These are phyloP conservation scores for Chlamydomonas sp. DNA, from an alignment of 139 green algal species.

Conservation along the genomic window DNA sequence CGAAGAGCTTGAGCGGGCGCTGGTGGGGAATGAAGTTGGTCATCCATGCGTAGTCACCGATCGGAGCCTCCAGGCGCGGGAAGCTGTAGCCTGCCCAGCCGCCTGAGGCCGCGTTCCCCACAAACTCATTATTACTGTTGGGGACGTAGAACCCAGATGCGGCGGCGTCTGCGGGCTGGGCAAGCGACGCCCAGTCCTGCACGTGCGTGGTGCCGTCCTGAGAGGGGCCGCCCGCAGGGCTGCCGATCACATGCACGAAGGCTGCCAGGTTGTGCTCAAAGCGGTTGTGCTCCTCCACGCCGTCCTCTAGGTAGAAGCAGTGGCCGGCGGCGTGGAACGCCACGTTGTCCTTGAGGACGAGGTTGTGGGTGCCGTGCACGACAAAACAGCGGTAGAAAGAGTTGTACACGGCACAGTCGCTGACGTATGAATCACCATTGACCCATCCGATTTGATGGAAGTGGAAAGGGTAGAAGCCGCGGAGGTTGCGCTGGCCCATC, in stretches of 20 bases:
- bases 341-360: slow-evolving; percentile 37
- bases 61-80: too few species aligned
- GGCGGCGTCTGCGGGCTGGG: slow-evolving; percentile 41
- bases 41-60: too few species aligned
- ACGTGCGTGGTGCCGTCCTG: slow-evolving; percentile 26
- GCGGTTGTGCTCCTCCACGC: slow-evolving; percentile 50
- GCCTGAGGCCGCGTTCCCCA: slow-evolving; percentile 49
- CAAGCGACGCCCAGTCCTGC: slow-evolving; percentile 28
- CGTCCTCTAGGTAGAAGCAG: slow-evolving; percentile 32
- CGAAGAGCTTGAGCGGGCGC: too few species aligned
- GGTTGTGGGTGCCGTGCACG: slow-evolving; percentile 37
- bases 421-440: slow-evolving; percentile 22
- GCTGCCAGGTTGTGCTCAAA: slow-evolving; percentile 50
- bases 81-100: too few species aligned
- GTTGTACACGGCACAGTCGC: slow-evolving; percentile 39
- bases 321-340: slow-evolving; percentile 42
- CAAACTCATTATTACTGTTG: slow-evolving; percentile 49
- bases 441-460: slow-evolving; percentile 31
- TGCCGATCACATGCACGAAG: slow-evolving; percentile 49
- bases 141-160: slow-evolving; percentile 49
- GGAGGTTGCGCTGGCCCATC: slow-evolving; percentile 42
- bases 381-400: slow-evolving; percentile 32
- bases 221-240: slow-evolving; percentile 20
- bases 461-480: slow-evolving; percentile 56
- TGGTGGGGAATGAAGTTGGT: too few species aligned